Evolutionary conservation across 1,284 basidiomycete species (phyloP).

Genomic region (Cutaneotrichosporon spelunceum): DNA sequence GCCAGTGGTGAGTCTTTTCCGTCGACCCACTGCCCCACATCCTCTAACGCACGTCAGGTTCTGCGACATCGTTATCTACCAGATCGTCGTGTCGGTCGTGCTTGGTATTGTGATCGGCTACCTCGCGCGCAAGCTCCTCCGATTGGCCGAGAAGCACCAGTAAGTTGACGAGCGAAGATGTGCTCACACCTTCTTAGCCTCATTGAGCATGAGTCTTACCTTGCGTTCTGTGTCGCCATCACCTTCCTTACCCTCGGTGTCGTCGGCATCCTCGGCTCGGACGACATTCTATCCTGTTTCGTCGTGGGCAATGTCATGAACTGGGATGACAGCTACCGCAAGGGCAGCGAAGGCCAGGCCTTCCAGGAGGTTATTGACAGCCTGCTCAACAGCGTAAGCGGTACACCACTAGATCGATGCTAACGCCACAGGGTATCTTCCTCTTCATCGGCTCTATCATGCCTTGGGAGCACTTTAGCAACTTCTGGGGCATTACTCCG

Average conservation of each 20-base stretch:
- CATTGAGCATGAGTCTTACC: slow-evolving; percentile 51
- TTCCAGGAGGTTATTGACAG: slow-evolving; percentile 59
- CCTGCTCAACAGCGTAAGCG: slow-evolving; percentile 52
- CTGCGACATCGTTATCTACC: slow-evolving; percentile 48
- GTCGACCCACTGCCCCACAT: neutral
- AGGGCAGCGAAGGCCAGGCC: slow-evolving; percentile 55
- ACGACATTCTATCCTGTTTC: slow-evolving; percentile 69
- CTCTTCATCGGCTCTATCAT: slow-evolving; percentile 89
- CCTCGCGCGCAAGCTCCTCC: slow-evolving; percentile 41
- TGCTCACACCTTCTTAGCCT: slow-evolving; percentile 21
- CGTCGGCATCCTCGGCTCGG: slow-evolving; percentile 79
- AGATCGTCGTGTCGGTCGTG: slow-evolving; percentile 66
- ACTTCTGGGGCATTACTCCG: slow-evolving; percentile 60
- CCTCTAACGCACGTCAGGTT: slow-evolving; percentile 30
- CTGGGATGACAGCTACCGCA: slow-evolving; percentile 54
- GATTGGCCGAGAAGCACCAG: slow-evolving; percentile 37
- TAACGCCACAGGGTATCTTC: slow-evolving; percentile 56
- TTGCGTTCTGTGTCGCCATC: slow-evolving; percentile 49
- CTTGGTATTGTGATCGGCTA: slow-evolving; percentile 78
- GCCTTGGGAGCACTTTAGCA: slow-evolving; percentile 59
- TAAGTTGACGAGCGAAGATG: slow-evolving; percentile 51
- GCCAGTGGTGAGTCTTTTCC: slow-evolving; percentile 56
- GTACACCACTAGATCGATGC: neutral
- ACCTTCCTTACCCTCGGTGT: slow-evolving; percentile 71
- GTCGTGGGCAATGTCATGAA: slow-evolving; percentile 47